Conservation (phyloP, 495 filamentous ascomycete genomes). For the Penicillium alfredii region DNA sequence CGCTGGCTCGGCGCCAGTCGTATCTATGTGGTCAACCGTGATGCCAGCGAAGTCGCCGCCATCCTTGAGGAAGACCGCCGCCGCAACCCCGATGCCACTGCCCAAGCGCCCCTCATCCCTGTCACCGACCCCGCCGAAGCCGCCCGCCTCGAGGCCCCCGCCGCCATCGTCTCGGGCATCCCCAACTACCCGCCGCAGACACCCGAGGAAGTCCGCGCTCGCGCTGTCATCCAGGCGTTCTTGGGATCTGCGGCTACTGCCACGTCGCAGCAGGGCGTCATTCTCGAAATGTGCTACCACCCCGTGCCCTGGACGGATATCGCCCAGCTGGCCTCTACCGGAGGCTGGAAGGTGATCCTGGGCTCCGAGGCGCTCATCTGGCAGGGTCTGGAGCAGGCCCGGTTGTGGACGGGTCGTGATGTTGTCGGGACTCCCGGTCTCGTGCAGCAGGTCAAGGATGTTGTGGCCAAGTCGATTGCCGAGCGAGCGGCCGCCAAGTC, state of each 20-base stretch:
- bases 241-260: constrained; percentile 27
- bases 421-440: constrained; percentile 47
- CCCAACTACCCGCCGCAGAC: constrained; percentile 64
- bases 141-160: constrained; percentile 47
- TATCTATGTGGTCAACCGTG: constrained; percentile 68
- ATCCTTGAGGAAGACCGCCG: constrained; percentile 48
- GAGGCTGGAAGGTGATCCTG: constrained; percentile 63
- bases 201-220: constrained; percentile 49
- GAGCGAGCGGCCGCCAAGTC: constrained; percentile 26
- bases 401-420: constrained; percentile 55
- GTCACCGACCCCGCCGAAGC: constrained; percentile 53
- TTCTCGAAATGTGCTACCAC: constrained; percentile 79
- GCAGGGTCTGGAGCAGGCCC: constrained; percentile 68
- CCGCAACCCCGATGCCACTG: constrained; percentile 29
- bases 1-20: constrained; percentile 57
- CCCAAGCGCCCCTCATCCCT: constrained; percentile 46
- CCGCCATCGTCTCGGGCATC: constrained; percentile 59
- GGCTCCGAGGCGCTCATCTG: constrained; percentile 69
- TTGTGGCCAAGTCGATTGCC: constrained; percentile 39
- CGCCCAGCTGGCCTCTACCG: constrained; percentile 45
- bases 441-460: constrained; percentile 46
- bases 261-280: constrained; percentile 49
- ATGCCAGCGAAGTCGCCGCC: constrained; percentile 53
- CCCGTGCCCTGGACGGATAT: constrained; percentile 62
- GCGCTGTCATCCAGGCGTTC: constrained; percentile 52